Conservation (phyloP, 208 protist species). For the Leishmania gerbilli region DNA sequence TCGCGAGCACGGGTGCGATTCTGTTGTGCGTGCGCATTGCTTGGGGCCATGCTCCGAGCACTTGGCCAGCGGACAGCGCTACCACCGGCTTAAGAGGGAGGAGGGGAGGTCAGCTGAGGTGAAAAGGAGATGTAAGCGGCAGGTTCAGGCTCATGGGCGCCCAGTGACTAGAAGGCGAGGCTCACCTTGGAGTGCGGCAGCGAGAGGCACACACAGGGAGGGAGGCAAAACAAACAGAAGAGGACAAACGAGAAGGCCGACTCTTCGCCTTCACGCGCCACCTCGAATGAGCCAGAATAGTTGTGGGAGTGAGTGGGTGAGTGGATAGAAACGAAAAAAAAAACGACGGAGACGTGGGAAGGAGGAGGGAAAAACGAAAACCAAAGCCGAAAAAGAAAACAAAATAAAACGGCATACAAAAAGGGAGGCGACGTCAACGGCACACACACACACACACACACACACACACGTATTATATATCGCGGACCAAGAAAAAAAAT, state of each 20-base stretch:
- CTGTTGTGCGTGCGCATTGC: neutral
- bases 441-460: neutral
- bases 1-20: neutral
- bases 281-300: slow-evolving; percentile 1
- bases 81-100: neutral
- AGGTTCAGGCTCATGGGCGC: neutral
- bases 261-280: neutral
- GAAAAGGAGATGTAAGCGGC: neutral
- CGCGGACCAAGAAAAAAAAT: slow-evolving; percentile 4
- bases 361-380: neutral
- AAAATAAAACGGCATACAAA: neutral
- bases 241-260: neutral
- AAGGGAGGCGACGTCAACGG: slow-evolving; percentile 3
- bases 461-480: neutral
- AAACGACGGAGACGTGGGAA: neutral
- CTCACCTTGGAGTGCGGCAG: neutral
- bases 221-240: neutral
- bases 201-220: neutral
- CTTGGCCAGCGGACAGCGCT: neutral
- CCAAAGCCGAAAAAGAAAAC: neutral
- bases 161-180: neutral
- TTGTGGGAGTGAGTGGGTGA: neutral
- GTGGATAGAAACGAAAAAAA: neutral
- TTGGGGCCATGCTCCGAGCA: neutral
- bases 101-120: neutral